phyloP scores from a whole-genome alignment of 169 alveolate species.

The Babesia bigemina region DNA sequence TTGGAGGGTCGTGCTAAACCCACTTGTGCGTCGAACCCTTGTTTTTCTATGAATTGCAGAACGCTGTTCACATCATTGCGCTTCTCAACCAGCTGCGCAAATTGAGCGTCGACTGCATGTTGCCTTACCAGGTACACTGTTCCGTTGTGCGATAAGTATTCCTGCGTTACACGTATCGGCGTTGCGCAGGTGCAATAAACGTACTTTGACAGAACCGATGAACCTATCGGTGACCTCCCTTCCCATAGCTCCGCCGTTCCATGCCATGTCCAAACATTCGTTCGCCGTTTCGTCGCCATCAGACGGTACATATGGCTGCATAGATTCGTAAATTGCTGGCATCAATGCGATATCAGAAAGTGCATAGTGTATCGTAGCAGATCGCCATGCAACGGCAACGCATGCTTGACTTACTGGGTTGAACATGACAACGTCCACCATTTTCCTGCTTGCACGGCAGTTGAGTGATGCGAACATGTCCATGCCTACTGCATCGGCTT shows the following conservation, averaged over 20 bases:
- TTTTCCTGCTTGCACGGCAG: not conserved
- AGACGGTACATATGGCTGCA: slow-evolving; percentile 68
- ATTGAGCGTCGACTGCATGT: not conserved
- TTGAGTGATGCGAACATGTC: slow-evolving; percentile 21
- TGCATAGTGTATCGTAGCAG: too few species aligned
- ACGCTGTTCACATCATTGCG: slow-evolving; percentile 42
- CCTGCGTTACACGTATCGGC: slow-evolving; percentile 1
- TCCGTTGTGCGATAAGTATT: slow-evolving; percentile 41
- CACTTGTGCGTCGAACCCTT: slow-evolving; percentile 29
- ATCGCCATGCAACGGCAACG: slow-evolving; percentile 40
- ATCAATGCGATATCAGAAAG: too few species aligned
- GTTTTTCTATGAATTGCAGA: not conserved
- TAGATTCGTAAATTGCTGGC: too few species aligned
- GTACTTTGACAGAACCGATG: slow-evolving; percentile 33
- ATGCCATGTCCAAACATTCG: slow-evolving; percentile 40
- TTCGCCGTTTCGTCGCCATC: not conserved
- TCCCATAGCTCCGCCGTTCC: slow-evolving; percentile 68
- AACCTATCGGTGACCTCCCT: slow-evolving; percentile 48
- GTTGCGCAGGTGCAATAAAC: not conserved
- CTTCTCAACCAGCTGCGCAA: slow-evolving; percentile 44
- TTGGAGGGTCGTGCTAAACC: not conserved
- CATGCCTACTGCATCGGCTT: slow-evolving; percentile 29
- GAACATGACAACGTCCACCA: slow-evolving; percentile 52
- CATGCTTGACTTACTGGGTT: slow-evolving; percentile 46
- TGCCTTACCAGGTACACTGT: slow-evolving; percentile 47